Conservation (phyloP, 2,329 filamentous ascomycete genomes). For the Xenosphaeropsis pyriputrescens region DNA sequence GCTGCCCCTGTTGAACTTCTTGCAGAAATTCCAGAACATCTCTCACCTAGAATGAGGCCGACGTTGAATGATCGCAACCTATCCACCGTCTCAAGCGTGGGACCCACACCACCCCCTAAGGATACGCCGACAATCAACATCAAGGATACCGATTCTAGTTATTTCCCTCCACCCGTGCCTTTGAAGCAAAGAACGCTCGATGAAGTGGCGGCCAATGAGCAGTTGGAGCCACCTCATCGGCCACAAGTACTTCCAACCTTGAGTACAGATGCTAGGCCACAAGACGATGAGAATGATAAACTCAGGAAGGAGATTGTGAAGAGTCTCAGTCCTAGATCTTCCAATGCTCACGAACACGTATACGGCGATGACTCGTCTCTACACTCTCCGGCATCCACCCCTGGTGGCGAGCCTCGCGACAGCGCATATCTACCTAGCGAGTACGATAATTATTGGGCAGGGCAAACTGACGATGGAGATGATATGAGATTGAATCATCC, state of each 20-base stretch:
- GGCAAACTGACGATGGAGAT: constrained; percentile 23
- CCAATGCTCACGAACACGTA: constrained; percentile 9
- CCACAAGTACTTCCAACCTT: constrained; percentile 8
- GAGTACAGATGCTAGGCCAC: constrained; percentile 7
- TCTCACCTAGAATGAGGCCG: no score
- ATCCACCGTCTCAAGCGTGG: constrained; percentile 18
- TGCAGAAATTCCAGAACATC: constrained; percentile 2
- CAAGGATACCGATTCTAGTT: constrained; percentile 1
- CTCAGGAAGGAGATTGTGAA: constrained; percentile 62
- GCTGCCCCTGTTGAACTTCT: constrained; percentile 10
- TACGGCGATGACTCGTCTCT: constrained; percentile 4
- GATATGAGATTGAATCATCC: constrained; percentile 2
- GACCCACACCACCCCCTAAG: constrained; percentile 30
- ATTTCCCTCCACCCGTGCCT: constrained; percentile 7
- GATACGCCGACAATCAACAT: constrained; percentile 17
- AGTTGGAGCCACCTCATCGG: constrained; percentile 2
- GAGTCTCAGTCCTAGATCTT: constrained; percentile 40
- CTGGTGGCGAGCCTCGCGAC: constrained; percentile 2
- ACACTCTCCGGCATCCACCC: constrained; percentile 2
- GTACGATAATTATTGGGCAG: constrained; percentile 53
- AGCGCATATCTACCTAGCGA: constrained; percentile 51
- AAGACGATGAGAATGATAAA: constrained; percentile 50
- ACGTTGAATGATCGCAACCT: constrained; percentile 12
- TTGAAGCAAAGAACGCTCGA: constrained; percentile 3
- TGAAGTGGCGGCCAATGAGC: constrained; percentile 2